Conservation (phyloP, 2,329 filamentous ascomycete genomes). For the Fusarium compactum region DNA sequence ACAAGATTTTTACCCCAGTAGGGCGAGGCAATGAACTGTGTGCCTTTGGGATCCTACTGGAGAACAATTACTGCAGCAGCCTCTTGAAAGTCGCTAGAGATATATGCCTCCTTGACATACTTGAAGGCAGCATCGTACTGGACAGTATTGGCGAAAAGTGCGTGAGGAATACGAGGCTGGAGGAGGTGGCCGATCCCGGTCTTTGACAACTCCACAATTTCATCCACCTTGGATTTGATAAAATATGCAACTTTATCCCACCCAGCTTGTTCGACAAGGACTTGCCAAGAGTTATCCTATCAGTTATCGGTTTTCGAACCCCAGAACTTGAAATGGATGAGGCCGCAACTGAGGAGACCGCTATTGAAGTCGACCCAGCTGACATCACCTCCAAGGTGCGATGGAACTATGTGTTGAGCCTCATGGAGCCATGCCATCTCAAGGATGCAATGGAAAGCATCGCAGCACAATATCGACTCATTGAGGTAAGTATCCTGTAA, state of each 20-base stretch:
- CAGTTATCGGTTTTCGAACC: neutral
- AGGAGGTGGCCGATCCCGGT: neutral
- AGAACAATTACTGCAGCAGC: neutral
- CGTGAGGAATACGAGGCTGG: neutral
- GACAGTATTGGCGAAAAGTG: neutral
- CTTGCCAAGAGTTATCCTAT: neutral
- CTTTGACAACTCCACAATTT: neutral
- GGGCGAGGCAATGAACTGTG: neutral
- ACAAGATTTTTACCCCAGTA: neutral
- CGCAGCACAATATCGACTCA: neutral
- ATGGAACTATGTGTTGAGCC: neutral
- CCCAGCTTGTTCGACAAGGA: neutral
- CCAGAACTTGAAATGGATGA: neutral
- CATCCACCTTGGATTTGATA: neutral
- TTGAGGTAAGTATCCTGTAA: neutral
- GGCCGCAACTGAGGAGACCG: neutral
- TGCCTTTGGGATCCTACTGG: neutral
- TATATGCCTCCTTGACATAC: neutral
- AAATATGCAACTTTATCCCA: neutral
- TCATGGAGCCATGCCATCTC: neutral
- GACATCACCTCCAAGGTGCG: neutral
- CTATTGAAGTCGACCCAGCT: neutral
- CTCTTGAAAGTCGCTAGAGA: neutral
- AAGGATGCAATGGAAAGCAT: neutral
- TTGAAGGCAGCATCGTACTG: neutral